Percentiles rank a stretch among this genome's conserved stretches.
These are phyloP conservation scores for Moniliophthora roreri DNA, from an alignment of 1,284 basidiomycete genomes.

Conservation along the genomic window DNA sequence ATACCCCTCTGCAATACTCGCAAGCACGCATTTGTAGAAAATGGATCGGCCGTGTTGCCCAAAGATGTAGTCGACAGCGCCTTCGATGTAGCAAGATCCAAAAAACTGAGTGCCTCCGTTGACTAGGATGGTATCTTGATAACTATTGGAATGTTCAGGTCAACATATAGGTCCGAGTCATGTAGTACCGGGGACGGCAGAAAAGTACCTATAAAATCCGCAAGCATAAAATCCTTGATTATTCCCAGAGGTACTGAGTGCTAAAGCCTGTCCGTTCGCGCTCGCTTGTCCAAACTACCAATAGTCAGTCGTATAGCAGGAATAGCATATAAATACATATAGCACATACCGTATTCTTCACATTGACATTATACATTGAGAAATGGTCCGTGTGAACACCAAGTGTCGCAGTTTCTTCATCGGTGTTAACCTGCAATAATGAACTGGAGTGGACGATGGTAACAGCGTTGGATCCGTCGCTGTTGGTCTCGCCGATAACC, in stretches of 20 bases:
- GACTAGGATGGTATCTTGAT: constrained; percentile 32
- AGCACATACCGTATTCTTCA: constrained; percentile 24
- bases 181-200: not conserved
- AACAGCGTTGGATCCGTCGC: constrained; percentile 12
- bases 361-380: constrained; percentile 29
- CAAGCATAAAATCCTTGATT: constrained; percentile 24
- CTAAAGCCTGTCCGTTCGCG: constrained; percentile 24
- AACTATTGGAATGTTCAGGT: constrained; percentile 11
- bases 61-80: no score
- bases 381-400: constrained; percentile 29
- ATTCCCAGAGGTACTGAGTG: constrained; percentile 27
- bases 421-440: constrained; percentile 15
- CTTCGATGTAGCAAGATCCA: constrained; percentile 30
- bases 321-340: not conserved
- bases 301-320: no score
- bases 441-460: constrained; percentile 22
- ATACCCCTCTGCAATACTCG: no score
- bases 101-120: constrained; percentile 31
- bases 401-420: constrained; percentile 27
- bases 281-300: constrained; percentile 9
- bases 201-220: constrained; percentile 21
- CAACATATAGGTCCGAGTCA: not conserved
- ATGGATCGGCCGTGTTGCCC: no score
- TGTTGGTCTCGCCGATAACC: no score
- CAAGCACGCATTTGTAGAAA: no score